Evolutionary conservation across 2,329 filamentous ascomycete genomes (phyloP).

Genomic region (Fusarium duplospermum): DNA sequence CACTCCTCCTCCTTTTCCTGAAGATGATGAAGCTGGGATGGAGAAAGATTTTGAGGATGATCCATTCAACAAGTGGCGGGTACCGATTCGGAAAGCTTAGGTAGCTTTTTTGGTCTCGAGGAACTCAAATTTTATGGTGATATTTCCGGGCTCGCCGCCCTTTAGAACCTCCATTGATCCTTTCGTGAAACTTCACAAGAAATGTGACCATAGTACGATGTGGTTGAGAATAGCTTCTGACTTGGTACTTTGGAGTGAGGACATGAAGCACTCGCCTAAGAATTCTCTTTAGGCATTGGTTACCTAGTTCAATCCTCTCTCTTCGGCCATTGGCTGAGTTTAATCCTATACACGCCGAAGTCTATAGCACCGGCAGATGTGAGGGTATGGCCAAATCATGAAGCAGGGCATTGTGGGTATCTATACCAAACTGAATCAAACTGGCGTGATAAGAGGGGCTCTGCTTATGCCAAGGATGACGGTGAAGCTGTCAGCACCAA

Average conservation of each 20-base stretch:
- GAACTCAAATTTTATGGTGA: not conserved
- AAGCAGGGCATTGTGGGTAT: not conserved
- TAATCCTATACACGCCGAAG: not conserved
- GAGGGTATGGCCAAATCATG: not conserved
- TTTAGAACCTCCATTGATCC: not conserved
- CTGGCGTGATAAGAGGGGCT: not conserved
- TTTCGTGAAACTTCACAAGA: not conserved
- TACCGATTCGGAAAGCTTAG: not conserved
- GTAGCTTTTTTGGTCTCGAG: not conserved
- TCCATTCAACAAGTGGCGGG: not conserved
- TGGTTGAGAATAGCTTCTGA: not conserved
- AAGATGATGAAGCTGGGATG: not conserved
- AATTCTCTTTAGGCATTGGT: not conserved
- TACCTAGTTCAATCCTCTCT: not conserved
- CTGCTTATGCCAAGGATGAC: not conserved
- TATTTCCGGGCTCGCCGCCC: not conserved
- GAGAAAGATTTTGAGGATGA: not conserved
- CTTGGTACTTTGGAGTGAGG: not conserved
- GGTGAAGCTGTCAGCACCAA: not conserved
- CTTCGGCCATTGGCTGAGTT: not conserved
- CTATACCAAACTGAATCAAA: not conserved
- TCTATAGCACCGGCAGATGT: not conserved
- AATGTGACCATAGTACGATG: not conserved
- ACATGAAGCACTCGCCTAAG: not conserved
- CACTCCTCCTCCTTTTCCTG: not conserved